Evolutionary conservation across 2,329 filamentous ascomycete genomes (phyloP), one percentile per base, ranked within the genome.

Genomic region (Pseudogymnoascus sp.): DNA sequence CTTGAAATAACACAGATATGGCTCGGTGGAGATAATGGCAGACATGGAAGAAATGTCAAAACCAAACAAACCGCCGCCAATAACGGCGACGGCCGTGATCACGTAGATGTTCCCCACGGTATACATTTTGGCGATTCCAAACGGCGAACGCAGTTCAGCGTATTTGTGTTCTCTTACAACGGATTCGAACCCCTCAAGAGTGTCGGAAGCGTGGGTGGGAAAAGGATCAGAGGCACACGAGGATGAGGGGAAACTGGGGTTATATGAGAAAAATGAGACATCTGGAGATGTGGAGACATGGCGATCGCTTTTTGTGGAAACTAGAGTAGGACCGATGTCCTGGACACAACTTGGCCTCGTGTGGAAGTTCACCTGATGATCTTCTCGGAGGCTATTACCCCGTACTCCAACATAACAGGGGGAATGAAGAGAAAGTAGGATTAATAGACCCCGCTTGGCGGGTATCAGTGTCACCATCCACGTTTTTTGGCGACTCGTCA

Each of bases 41-140:
- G 79, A 81, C 79, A 84, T 84, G 64, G 81, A 83, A 29, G 78
- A 79, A 64, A 84, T 82, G 66, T 84, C 82, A 71, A 85, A 85
- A 64, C 66, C 53, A 63, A 66, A 68, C 8, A 65, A 44, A 38
- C 66, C 71, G 61, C 71, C 72, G 29, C 72, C 72, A 19, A 73
- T 68, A 19, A 73, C 72, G 33, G 72, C 67, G 16, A 72, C 69
- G 6, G 72, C 72, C 61, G 71, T 68, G 61, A 73, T 73, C 14
- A 69, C 68, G 61, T 72, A 72, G 44, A 71, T 63, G 38, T 72
- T 72, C 2, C 70, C 70, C 42, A 71, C 59, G 31, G 38, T 63
- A 19, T 67, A 67, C 68, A 68, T 69, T 37, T 65, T 67, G 26
- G 16, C 21, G 29, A 56, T 33, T 56, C 47, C 47, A 53, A 53